Percentiles rank a stretch among this genome's conserved stretches.
These are phyloP conservation scores for Aaosphaeria arxii DNA, from an alignment of 2,329 filamentous ascomycete genomes.

Conservation along the genomic window DNA sequence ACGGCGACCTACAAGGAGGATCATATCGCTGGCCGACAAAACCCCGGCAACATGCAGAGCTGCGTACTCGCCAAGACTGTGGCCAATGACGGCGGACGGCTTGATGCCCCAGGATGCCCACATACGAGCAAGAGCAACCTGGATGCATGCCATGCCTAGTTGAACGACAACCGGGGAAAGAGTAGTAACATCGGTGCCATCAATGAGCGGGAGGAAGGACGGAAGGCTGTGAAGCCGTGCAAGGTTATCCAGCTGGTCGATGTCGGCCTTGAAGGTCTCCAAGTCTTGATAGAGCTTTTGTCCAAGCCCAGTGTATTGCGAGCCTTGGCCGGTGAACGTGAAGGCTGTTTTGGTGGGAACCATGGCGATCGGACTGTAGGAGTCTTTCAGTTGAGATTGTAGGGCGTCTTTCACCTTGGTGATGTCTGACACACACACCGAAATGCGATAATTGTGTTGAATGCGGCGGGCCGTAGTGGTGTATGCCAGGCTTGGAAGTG, in stretches of 20 bases:
- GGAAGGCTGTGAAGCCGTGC: constrained; percentile 46
- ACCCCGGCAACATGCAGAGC: constrained; percentile 59
- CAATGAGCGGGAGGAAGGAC: constrained; percentile 49
- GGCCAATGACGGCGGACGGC: constrained; percentile 43
- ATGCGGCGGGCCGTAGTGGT: constrained; percentile 53
- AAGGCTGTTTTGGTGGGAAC: constrained; percentile 50
- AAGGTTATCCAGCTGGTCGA: constrained; percentile 49
- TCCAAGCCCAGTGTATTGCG: constrained; percentile 51
- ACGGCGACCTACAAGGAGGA: constrained; percentile 68
- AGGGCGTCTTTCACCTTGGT: constrained; percentile 45
- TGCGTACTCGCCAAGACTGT: constrained; percentile 39
- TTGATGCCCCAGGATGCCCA: constrained; percentile 55
- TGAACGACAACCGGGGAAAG: constrained; percentile 52
- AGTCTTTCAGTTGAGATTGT: constrained; percentile 48
- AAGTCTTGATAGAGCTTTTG: constrained; percentile 50
- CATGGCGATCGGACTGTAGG: constrained; percentile 53
- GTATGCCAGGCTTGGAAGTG: constrained; percentile 50
- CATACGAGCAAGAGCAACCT: constrained; percentile 52
- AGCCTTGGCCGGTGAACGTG: constrained; percentile 53
- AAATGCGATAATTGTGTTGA: constrained; percentile 53
- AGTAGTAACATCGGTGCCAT: constrained; percentile 48
- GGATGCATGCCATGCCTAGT: constrained; percentile 53
- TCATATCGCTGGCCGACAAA: constrained; percentile 66
- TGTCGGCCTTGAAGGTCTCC: constrained; percentile 47
- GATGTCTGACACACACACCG: constrained; percentile 47